Base-by-base conservation (phyloP, 805 yeast genomes). In the Candida parachauliodes region DNA sequence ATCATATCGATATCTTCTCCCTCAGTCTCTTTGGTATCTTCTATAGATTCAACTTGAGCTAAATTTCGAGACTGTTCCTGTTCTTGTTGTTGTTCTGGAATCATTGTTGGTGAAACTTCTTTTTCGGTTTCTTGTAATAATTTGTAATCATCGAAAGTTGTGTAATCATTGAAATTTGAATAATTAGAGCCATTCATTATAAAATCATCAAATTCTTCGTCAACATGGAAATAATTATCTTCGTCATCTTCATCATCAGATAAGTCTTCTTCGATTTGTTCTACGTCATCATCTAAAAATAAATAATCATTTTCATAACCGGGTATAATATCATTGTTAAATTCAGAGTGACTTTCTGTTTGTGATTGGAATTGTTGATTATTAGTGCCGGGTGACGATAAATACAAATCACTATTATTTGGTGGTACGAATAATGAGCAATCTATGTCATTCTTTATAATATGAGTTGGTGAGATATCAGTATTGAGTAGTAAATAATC, bases 381-480 rank as follows among this genome's bases (percentile, higher is more conserved):
- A 18, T 48, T 47, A 25, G 45, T 38, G 7, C 7, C 9, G n/a
- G n/a, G n/a, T 21, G 24, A 21, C 10, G 24, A 10, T 10, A 27
- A 27, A 10, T 27, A 27, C 21, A 48, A 46, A 21, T 38, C 41
- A 7, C 11, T 37, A 18, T 27, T 22, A n/a, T 31, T 16, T 15
- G 41, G 44, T 8, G 59, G 60, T 2, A 62, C 52, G 37, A 60
- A 64, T 18, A 67, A 54, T 8, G 65, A 55, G 24, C 50, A 52
- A 42, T 57, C 60, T 20, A 44, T 23, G 26, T 42, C 45, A 14
- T 32, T 14, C 12, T 23, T 23, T 34, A 64, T 52, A 37, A 65
- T 48, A 25, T 61, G 61, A 22, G 68, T 62, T 18, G 73, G 73
- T 47, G 63, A 65, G 19, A 65, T 60, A 48, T 66, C 62, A 8